These are phyloP conservation scores for Annona cherimola DNA, from an alignment of 164 flowering plant species.

Conservation along the genomic window DNA sequence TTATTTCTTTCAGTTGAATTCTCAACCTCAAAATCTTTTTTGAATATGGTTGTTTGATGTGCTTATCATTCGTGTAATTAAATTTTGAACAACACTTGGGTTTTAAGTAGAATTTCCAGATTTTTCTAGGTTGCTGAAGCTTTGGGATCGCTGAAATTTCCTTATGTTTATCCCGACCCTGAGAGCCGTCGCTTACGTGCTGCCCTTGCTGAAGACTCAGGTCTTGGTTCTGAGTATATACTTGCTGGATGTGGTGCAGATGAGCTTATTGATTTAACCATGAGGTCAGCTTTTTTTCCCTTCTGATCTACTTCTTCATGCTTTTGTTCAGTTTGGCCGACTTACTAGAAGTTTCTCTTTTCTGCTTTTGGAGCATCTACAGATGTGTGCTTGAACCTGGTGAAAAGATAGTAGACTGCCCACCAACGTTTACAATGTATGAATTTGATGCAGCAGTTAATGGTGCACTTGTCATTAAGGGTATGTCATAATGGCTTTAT, in stretches of 20 bases:
- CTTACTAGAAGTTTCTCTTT: neutral
- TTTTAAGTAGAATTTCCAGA: slow-evolving; percentile 27
- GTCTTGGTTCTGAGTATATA: slow-evolving; percentile 80
- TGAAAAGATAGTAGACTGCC: slow-evolving; percentile 96
- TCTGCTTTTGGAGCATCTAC: slow-evolving; percentile 9
- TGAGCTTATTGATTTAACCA: slow-evolving; percentile 93
- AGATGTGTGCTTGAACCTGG: slow-evolving; percentile 99
- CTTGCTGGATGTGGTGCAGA: slow-evolving; percentile 99
- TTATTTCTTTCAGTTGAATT: neutral
- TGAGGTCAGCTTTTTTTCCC: slow-evolving; percentile 48
- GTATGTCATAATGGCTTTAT: slow-evolving; percentile 24
- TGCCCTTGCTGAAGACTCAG: slow-evolving; percentile 94
- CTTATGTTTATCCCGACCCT: slow-evolving; percentile 93
- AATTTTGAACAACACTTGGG: slow-evolving; percentile 6
- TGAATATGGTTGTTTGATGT: neutral
- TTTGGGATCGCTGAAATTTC: slow-evolving; percentile 73
- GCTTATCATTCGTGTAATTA: neutral
- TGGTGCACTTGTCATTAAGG: slow-evolving; percentile 81
- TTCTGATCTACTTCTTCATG: neutral
- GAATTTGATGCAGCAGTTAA: slow-evolving; percentile 98
- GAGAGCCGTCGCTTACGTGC: slow-evolving; percentile 82
- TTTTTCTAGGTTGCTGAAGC: slow-evolving; percentile 79
- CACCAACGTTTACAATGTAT: slow-evolving; percentile 99
- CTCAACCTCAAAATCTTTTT: neutral
- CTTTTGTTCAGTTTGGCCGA: neutral